phyloP scores from a whole-genome alignment of 192 early-diverging fungal genomes.

The Coemansia sp. region DNA sequence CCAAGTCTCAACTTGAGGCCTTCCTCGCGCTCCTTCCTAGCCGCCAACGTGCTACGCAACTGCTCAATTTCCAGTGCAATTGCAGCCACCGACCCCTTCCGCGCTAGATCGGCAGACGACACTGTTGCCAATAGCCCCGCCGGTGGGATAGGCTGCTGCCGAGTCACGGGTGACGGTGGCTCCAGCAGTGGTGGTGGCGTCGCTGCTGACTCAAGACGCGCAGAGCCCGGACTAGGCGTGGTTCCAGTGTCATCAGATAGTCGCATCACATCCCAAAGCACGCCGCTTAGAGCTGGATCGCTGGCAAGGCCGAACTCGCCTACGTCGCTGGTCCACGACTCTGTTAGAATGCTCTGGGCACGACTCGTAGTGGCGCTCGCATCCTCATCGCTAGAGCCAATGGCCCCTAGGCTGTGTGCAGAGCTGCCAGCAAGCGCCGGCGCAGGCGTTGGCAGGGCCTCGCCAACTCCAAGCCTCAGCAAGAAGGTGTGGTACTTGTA shows the following conservation, averaged over 20 bases:
- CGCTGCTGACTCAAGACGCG: neutral
- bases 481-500: constrained; percentile 97
- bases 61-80: constrained; percentile 37
- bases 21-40: constrained; percentile 16
- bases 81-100: constrained; percentile 33
- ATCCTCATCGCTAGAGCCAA: neutral
- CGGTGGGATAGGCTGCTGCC: neutral
- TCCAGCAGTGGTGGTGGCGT: neutral
- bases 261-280: constrained; percentile 49
- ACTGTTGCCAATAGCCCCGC: neutral
- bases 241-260: constrained; percentile 19
- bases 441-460: neutral
- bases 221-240: neutral
- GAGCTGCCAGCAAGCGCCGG: neutral
- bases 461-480: constrained; percentile 69
- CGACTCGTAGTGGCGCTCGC: constrained; percentile 1
- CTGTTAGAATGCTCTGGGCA: constrained; percentile 25
- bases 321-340: constrained; percentile 44
- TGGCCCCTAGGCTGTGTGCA: neutral
- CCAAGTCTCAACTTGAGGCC: constrained; percentile 19
- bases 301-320: constrained; percentile 17
- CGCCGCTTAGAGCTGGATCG: constrained; percentile 34
- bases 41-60: constrained; percentile 26
- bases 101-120: constrained; percentile 36
- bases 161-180: neutral